Percentiles rank a stretch among this genome's conserved stretches.
Evolutionary conservation across 805 yeast genomes (phyloP).

Genomic region (Yarrowia divulgata): DNA sequence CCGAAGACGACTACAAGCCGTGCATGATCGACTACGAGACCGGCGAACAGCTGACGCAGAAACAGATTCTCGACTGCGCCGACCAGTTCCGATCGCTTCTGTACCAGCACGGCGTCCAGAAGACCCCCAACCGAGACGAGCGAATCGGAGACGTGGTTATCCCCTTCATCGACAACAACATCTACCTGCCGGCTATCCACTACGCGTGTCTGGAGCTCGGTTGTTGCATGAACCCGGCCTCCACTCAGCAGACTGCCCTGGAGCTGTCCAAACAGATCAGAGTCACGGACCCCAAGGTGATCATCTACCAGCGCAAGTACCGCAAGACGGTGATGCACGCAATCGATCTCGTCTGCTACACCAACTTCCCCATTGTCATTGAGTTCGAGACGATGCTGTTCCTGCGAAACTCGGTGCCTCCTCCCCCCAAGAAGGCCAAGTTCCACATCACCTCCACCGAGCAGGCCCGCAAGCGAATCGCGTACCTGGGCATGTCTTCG

Average conservation of each 20-base stretch:
- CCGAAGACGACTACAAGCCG: constrained; percentile 21
- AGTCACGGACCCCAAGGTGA: constrained; percentile 12
- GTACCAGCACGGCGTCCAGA: constrained; percentile 13
- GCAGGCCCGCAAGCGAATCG: constrained; percentile 12
- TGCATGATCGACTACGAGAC: constrained; percentile 23
- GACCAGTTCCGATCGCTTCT: constrained; percentile 24
- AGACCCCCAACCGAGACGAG: constrained; percentile 14
- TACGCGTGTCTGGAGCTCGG: constrained; percentile 33
- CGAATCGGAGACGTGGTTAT: constrained; percentile 33
- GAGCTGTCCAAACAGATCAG: constrained; percentile 29
- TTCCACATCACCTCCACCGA: constrained; percentile 11
- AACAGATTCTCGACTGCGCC: constrained; percentile 15
- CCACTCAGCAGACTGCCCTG: constrained; percentile 5
- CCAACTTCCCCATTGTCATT: constrained; percentile 1
- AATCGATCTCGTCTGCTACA: constrained; percentile 9
- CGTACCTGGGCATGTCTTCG: constrained; percentile 36
- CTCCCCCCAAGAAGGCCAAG: constrained; percentile 19
- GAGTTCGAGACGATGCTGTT: constrained; percentile 20
- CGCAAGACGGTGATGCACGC: constrained; percentile 6
- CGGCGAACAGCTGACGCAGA: constrained; percentile 23
- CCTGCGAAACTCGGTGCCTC: constrained; percentile 1
- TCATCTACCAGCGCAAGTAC: constrained; percentile 29
- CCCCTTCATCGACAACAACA: constrained; percentile 22
- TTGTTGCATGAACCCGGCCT: constrained; percentile 7
- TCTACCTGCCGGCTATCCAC: constrained; percentile 8